These are phyloP conservation scores for Spinacia oleracea DNA, from an alignment of 179 eudicot species.

Conservation along the genomic window DNA sequence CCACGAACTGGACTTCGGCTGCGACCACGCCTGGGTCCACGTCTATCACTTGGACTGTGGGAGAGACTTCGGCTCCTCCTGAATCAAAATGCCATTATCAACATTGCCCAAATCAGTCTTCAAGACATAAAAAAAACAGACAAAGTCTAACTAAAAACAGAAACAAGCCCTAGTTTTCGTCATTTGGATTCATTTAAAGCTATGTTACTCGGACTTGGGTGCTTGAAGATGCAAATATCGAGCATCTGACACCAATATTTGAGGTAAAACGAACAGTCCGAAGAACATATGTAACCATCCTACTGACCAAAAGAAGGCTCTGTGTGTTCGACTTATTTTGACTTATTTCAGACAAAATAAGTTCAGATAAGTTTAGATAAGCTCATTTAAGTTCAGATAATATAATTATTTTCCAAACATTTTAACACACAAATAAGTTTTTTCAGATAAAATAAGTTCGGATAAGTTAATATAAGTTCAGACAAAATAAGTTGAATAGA, in stretches of 20 bases:
- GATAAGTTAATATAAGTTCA: too few relatives aligned
- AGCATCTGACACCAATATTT: background rate
- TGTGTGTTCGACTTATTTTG: too few relatives aligned
- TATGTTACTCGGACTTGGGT: background rate
- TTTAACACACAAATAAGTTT: too few relatives aligned
- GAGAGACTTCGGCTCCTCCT: conserved; percentile 75
- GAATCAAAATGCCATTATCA: conserved; percentile 21
- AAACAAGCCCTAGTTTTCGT: background rate
- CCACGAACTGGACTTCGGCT: conserved; percentile 36
- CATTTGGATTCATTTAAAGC: background rate
- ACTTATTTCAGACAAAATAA: too few relatives aligned
- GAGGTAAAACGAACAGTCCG: background rate
- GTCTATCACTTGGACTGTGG: conserved; percentile 49
- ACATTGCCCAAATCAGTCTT: background rate
- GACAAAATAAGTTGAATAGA: too few relatives aligned
- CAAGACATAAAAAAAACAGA: background rate
- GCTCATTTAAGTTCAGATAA: too few relatives aligned
- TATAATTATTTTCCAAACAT: too few relatives aligned
- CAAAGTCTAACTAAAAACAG: background rate
- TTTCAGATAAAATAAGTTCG: too few relatives aligned
- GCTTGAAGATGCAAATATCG: too few relatives aligned
- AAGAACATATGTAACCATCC: background rate
- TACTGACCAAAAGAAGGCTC: too few relatives aligned
- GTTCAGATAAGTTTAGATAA: too few relatives aligned
- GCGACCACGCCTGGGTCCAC: background rate